Base-by-base conservation (phyloP, 768 basidiomycete species). In the Baorangia bicolor region DNA sequence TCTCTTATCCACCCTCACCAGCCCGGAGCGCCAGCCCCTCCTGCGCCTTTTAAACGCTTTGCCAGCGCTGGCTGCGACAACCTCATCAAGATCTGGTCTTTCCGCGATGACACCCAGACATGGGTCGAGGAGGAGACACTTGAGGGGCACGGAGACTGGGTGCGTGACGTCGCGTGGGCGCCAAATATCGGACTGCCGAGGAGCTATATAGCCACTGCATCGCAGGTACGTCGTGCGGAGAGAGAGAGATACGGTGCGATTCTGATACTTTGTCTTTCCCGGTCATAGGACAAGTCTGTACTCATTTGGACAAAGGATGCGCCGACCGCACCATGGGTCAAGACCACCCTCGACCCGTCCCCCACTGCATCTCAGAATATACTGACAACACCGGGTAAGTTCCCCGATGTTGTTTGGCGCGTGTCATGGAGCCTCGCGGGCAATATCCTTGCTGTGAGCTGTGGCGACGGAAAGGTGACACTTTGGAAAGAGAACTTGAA, bases 401-500 rank as follows among this genome's bases (percentile, higher is more conserved):
- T 98, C 77, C 92, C 93, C 2, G 96, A 98, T 69, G 93, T 94
- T 5, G 94, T 98, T 25, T 99, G 96, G 97, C 84, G 95, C n/a
- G 94, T 98, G 33, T 93, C 91, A 42, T 99, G 97, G 97, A 95
- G 92, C 61, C 81, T 98, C 25, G 92, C 95, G 1, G 96, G 96
- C 18, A 98, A 98, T 68, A 82, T 99, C 49, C 79, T 99, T 43
- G 95, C 95, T 0, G 97, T 98, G 41, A 94, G 92, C 70, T 96
- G 94, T 72, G 95, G 94, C 11, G 97, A 99, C 68, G 96, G 97
- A 13, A 98, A 97, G 74, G 96, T 99, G 21, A 94, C 91, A 9
- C 77, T 98, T 47, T 99, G 97, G 96, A 99, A 99, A 74, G 97
- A 99, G 76, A 95, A 92, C 69, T 74, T 97, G 65, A 90, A 90